Conservation (phyloP, 1,284 basidiomycete genomes). For the Rhodotorula sp. region DNA sequence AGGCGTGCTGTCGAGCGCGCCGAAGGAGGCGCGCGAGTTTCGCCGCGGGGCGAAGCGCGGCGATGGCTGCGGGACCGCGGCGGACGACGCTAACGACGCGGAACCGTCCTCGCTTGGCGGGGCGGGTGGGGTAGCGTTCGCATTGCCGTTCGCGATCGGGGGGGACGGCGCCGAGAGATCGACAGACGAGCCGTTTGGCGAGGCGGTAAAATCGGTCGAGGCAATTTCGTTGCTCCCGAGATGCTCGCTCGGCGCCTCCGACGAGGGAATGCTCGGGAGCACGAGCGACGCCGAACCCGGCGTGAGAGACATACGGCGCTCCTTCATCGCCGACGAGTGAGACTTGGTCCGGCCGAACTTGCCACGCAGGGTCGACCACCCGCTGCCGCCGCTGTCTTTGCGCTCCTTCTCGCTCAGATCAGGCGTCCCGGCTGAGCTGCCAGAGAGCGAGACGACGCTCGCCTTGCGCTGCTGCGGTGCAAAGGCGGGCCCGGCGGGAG, state of each 20-base stretch:
- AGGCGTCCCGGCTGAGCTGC: conserved; percentile 8
- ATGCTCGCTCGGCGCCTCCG: not conserved
- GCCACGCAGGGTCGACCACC: conserved; percentile 19
- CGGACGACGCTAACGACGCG: conserved; percentile 7
- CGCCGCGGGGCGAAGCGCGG: conserved; percentile 3
- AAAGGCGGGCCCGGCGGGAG: not conserved
- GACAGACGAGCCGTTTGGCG: not conserved
- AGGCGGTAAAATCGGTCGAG: not conserved
- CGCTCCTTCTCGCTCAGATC: not conserved
- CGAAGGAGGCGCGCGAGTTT: conserved; percentile 4
- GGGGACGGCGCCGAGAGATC: not conserved
- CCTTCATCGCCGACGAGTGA: conserved; percentile 2
- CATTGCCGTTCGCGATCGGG: not conserved
- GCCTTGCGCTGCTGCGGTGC: conserved; percentile 14
- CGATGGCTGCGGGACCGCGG: not conserved
- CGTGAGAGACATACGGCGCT: conserved; percentile 9
- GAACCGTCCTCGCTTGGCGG: conserved; percentile 32
- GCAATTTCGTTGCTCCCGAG: no score
- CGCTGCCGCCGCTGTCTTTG: not conserved
- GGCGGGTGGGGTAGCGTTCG: not conserved
- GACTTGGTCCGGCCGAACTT: conserved; percentile 30
- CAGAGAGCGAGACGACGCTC: conserved; percentile 12
- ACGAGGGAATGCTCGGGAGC: not conserved
- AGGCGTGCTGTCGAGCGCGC: not conserved
- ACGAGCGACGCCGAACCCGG: not conserved